Conservation (phyloP, 495 filamentous ascomycete species). For the Penicillium dipodomyicola region DNA sequence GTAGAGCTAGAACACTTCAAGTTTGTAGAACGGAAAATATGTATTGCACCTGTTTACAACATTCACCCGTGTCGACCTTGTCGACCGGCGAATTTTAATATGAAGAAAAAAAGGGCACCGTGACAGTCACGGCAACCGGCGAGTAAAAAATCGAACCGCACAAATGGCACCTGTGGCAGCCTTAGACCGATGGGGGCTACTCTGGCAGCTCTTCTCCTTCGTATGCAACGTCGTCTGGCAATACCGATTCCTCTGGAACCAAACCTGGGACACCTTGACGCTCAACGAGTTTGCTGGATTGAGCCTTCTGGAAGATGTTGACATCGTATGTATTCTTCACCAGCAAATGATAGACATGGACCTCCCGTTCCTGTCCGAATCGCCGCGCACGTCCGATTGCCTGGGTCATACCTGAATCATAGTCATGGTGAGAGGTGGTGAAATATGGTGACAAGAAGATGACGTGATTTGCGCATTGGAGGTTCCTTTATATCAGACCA, state of each 20-base stretch:
- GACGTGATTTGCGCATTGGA: conserved; percentile 73
- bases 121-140: neutral
- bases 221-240: neutral
- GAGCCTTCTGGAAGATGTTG: conserved; percentile 54
- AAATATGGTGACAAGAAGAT: conserved; percentile 68
- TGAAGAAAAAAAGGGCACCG: neutral
- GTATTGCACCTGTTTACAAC: too few species aligned
- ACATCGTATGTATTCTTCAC: conserved; percentile 66
- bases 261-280: conserved; percentile 2
- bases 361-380: conserved; percentile 62
- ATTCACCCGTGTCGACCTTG: too few species aligned
- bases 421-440: conserved; percentile 53
- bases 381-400: conserved; percentile 68
- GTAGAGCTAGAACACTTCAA: too few species aligned
- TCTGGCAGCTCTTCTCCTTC: conserved; percentile 4
- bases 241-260: neutral
- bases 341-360: conserved; percentile 70
- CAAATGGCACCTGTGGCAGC: neutral
- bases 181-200: neutral
- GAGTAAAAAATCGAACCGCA: neutral
- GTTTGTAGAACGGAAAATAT: too few species aligned
- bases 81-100: neutral
- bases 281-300: conserved; percentile 30
- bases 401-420: conserved; percentile 62
- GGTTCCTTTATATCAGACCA: conserved; percentile 50